A percentile compares a stretch with the other conserved stretches of the same genome.
These are phyloP conservation scores for Ogataea angusta DNA, from an alignment of 805 yeast species.

Conservation along the genomic window DNA sequence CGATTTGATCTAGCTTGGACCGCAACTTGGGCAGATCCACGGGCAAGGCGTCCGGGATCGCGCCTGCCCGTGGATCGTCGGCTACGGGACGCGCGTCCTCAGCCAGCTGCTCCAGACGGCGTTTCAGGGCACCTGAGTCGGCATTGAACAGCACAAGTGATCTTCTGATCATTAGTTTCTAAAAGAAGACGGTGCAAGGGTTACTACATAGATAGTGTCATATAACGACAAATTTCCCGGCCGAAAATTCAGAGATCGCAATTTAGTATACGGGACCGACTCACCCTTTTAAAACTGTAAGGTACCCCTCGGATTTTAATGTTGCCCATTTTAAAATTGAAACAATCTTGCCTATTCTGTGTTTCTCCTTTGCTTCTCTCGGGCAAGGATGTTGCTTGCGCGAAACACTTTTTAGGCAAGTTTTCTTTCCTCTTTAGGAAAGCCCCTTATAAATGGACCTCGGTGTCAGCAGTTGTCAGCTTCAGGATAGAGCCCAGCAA, in stretches of 20 bases:
- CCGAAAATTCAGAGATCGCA: too few species aligned
- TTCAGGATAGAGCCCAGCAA: too few species aligned
- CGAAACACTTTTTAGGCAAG: slow-evolving; percentile 11
- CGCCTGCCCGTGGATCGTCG: slow-evolving; percentile 37
- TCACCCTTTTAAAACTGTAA: not conserved
- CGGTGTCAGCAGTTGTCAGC: too few species aligned
- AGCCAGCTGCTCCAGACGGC: slow-evolving; percentile 39
- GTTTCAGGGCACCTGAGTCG: slow-evolving; percentile 30
- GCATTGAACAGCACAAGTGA: not conserved
- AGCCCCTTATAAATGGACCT: slow-evolving; percentile 8
- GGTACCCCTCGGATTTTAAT: not conserved
- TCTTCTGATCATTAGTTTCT: not conserved
- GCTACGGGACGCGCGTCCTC: slow-evolving; percentile 38
- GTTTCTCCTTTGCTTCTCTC: slow-evolving; percentile 3
- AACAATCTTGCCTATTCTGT: slow-evolving; percentile 2
- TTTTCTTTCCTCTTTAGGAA: slow-evolving; percentile 10
- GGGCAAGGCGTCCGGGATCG: slow-evolving; percentile 25
- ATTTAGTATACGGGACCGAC: not conserved
- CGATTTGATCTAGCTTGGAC: slow-evolving; percentile 29
- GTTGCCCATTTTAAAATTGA: not conserved
- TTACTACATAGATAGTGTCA: slow-evolving; percentile 1
- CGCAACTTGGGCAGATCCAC: slow-evolving; percentile 20
- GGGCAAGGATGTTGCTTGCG: slow-evolving; percentile 12
- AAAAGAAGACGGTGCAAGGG: slow-evolving; percentile 6
- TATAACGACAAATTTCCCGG: not conserved